phyloP scores from a whole-genome alignment of 148 eudicot genomes.

The Heliosperma pusillum region DNA sequence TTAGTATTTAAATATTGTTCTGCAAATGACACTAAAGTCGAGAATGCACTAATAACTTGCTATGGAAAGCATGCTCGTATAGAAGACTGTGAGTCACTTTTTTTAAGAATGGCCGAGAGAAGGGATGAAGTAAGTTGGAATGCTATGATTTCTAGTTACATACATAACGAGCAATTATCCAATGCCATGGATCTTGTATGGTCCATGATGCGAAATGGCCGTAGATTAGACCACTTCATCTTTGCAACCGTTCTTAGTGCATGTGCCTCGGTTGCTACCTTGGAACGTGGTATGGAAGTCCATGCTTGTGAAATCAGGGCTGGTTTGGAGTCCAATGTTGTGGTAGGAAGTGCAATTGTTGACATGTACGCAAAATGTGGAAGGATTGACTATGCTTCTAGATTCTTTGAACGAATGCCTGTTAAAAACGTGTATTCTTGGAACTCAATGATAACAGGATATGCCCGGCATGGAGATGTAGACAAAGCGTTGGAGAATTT shows the following conservation, averaged over 20 bases:
- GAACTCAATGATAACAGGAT: conserved; percentile 81
- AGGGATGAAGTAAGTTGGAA: conserved; percentile 73
- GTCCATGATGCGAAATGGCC: conserved; percentile 62
- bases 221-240: conserved; percentile 59
- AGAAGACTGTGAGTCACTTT: conserved; percentile 54
- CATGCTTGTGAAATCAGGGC: conserved; percentile 82
- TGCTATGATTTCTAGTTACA: conserved; percentile 78
- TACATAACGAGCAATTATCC: conserved; percentile 57
- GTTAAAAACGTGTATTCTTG: conserved; percentile 64
- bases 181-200: conserved; percentile 70
- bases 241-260: conserved; percentile 79
- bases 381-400: conserved; percentile 70
- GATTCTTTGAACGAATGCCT: conserved; percentile 58
- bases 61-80: conserved; percentile 71
- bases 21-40: conserved; percentile 39
- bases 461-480: conserved; percentile 73
- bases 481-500: conserved; percentile 55
- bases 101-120: conserved; percentile 54
- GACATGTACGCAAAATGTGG: conserved; percentile 96
- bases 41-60: conserved; percentile 65
- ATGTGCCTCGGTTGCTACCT: conserved; percentile 79
- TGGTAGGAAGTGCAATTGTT: conserved; percentile 78
- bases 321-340: conserved; percentile 62
- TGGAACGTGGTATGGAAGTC: conserved; percentile 81
- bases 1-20: conserved; percentile 44